phyloP scores from a whole-genome alignment of 2,329 filamentous ascomycete species.

The Onygenales sp. region DNA sequence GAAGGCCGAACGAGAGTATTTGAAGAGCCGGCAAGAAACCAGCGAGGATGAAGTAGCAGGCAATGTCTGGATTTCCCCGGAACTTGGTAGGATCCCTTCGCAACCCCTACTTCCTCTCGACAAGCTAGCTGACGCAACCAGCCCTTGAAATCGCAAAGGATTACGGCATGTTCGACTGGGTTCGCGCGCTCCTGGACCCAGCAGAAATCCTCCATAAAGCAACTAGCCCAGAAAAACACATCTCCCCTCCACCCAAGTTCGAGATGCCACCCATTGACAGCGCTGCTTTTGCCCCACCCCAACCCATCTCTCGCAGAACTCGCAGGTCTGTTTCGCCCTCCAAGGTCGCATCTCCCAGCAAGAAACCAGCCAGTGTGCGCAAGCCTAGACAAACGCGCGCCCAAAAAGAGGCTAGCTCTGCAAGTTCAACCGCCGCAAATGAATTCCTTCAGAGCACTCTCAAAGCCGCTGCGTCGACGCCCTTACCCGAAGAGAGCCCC shows the following conservation, averaged over 20 bases:
- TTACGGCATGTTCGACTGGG: slow-evolving; percentile 79
- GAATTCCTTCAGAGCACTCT: slow-evolving; percentile 39
- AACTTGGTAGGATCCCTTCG: slow-evolving; percentile 44
- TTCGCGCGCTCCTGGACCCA: slow-evolving; percentile 85
- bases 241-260: slow-evolving; percentile 73
- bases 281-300: slow-evolving; percentile 18
- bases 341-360: slow-evolving; percentile 45
- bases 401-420: slow-evolving; percentile 37
- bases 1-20: slow-evolving; percentile 54
- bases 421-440: slow-evolving; percentile 39
- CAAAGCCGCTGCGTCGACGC: slow-evolving; percentile 28
- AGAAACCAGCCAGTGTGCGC: slow-evolving; percentile 39
- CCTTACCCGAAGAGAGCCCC: slow-evolving; percentile 9
- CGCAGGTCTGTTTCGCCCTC: slow-evolving; percentile 51
- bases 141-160: slow-evolving; percentile 77
- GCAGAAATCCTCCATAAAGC: slow-evolving; percentile 61
- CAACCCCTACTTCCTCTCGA: neutral
- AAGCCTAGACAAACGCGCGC: slow-evolving; percentile 43
- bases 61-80: slow-evolving; percentile 89
- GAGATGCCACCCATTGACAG: slow-evolving; percentile 44
- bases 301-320: slow-evolving; percentile 37
- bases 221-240: slow-evolving; percentile 63
- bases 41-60: slow-evolving; percentile 89
- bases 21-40: slow-evolving; percentile 73
- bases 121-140: slow-evolving; percentile 26